Evolutionary conservation across 495 filamentous ascomycete genomes (phyloP).

Genomic region (Hyaloscypha hepaticicola): DNA sequence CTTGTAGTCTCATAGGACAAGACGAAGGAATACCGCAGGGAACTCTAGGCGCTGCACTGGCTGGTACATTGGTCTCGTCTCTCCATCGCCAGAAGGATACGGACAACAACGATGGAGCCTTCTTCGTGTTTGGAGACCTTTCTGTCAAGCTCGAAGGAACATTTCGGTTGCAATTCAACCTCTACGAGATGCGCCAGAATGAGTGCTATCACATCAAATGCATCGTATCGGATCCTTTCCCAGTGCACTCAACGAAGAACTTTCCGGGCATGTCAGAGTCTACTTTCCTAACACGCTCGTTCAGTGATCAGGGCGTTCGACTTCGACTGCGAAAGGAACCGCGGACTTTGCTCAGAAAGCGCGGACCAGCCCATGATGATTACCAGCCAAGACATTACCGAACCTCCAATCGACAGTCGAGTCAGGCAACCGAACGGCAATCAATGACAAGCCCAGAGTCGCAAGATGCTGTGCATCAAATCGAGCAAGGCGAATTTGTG

Average conservation of each 20-base stretch:
- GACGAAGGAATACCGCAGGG: conserved; percentile 41
- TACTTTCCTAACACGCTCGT: conserved; percentile 86
- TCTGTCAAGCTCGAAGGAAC: conserved; percentile 80
- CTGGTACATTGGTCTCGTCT: conserved; percentile 85
- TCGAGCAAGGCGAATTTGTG: conserved; percentile 5
- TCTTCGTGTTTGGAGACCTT: conserved; percentile 96
- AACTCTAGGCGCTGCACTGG: conserved; percentile 53
- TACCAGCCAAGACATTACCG: conserved; percentile 30
- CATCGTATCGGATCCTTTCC: conserved; percentile 71
- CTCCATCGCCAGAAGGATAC: conserved; percentile 90
- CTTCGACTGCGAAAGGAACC: conserved; percentile 87
- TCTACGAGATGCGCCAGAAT: conserved; percentile 73
- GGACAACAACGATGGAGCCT: conserved; percentile 88
- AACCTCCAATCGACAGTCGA: conserved; percentile 9
- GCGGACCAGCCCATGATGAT: conserved; percentile 30
- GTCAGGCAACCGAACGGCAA: conserved; percentile 4
- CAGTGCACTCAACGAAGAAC: conserved; percentile 71
- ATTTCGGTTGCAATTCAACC: conserved; percentile 77
- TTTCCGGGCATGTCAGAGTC: conserved; percentile 90
- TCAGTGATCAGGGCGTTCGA: conserved; percentile 92
- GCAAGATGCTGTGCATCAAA: conserved; percentile 10
- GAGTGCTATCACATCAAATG: conserved; percentile 67
- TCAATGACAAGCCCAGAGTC: not conserved
- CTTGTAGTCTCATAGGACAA: conserved; percentile 61
- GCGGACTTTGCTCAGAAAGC: conserved; percentile 49